These are phyloP conservation scores for Lasiodiplodia sp. DNA, from an alignment of 2,329 filamentous ascomycete species.

Conservation along the genomic window DNA sequence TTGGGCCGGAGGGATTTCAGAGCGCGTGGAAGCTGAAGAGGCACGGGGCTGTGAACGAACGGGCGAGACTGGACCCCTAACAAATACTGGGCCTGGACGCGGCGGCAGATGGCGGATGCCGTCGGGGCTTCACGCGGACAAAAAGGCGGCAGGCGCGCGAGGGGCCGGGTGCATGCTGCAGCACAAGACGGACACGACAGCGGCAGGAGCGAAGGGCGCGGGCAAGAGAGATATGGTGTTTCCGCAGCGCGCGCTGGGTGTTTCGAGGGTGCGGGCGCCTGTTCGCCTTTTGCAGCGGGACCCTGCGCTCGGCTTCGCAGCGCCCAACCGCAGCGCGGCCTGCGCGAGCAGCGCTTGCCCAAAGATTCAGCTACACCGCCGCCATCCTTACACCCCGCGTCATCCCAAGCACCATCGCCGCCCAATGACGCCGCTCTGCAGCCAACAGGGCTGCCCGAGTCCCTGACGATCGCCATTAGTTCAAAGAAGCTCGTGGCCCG, in stretches of 20 bases:
- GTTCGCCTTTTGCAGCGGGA: slow-evolving; percentile 14
- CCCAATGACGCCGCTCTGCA: slow-evolving; percentile 21
- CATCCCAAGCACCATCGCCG: slow-evolving; percentile 10
- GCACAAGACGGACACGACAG: not conserved
- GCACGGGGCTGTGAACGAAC: slow-evolving; percentile 9
- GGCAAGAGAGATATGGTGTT: not conserved
- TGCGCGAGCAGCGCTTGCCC: not conserved
- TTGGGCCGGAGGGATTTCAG: not conserved
- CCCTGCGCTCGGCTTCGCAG: not conserved
- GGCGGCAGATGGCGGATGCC: not conserved
- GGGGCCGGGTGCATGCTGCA: slow-evolving; percentile 7
- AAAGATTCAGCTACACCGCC: slow-evolving; percentile 11
- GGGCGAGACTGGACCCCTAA: slow-evolving; percentile 23
- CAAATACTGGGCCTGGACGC: not conserved
- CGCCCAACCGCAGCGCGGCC: not conserved
- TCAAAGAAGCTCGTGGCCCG: not conserved
- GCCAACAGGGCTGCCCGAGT: slow-evolving; percentile 10
- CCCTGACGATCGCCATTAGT: slow-evolving; percentile 25
- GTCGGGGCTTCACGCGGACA: slow-evolving; percentile 2
- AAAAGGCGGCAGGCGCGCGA: slow-evolving; percentile 12
- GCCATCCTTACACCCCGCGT: slow-evolving; percentile 16
- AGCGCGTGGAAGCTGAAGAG: slow-evolving; percentile 15
- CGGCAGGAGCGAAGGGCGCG: not conserved
- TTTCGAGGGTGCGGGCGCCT: slow-evolving; percentile 5
- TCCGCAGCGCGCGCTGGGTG: slow-evolving; percentile 4